A percentile compares a stretch with the other conserved stretches of the same genome.
Conservation (phyloP, 2,329 filamentous ascomycete genomes). For the Colletotrichum sp. region DNA sequence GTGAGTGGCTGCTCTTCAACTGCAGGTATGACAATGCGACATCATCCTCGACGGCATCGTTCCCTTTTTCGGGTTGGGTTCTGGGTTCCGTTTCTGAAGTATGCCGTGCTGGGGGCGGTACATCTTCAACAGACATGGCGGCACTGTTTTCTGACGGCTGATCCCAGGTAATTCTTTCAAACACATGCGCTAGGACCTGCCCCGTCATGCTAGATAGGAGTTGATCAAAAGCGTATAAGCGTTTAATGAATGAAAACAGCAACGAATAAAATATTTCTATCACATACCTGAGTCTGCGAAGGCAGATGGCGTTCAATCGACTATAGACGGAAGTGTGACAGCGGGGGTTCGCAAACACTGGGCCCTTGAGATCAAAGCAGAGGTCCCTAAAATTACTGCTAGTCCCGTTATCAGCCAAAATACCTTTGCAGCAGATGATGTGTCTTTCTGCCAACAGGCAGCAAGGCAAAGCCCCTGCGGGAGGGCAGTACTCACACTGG, state of each 20-base stretch:
- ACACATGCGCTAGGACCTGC: background rate
- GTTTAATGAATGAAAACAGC: background rate
- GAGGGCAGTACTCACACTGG: background rate
- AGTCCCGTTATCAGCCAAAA: background rate
- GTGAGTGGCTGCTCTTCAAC: background rate
- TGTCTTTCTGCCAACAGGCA: background rate
- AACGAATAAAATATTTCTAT: background rate
- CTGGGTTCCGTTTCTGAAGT: background rate
- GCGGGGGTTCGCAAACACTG: background rate
- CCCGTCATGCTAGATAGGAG: background rate
- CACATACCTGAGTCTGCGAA: background rate
- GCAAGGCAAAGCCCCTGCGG: background rate
- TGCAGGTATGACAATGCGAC: background rate
- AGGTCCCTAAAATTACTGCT: background rate
- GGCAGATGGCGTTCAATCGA: background rate
- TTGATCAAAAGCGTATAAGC: background rate
- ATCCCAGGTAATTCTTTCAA: background rate
- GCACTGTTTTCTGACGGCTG: background rate
- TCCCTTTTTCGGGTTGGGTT: background rate
- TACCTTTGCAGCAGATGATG: background rate
- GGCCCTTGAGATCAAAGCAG: background rate
- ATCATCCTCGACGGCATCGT: fast-evolving
- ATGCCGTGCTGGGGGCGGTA: background rate
- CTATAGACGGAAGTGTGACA: background rate
- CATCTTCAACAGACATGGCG: background rate